Evolutionary conservation across 208 protist species (phyloP), one percentile per base, ranked within the genome.

Genomic region (Porcisia deanei): DNA sequence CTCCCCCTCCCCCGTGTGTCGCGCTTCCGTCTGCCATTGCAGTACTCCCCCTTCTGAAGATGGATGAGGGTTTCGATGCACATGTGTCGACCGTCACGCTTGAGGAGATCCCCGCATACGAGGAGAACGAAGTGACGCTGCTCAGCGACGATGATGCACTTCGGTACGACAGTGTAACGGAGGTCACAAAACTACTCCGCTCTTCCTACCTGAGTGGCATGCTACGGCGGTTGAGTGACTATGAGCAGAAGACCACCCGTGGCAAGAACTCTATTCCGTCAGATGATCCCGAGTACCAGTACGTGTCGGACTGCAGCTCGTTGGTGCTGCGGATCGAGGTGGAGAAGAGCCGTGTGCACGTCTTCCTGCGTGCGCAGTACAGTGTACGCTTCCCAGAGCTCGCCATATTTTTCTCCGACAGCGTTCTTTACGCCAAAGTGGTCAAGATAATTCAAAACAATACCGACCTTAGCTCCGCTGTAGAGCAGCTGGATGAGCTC

Each of bases 361-460:
- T 96, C 14, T 97, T 95, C 78, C 74, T 97, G 25, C 86, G 92
- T 34, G 93, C 94, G 1, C 94, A 97, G 75, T 98, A 97, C 84
- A 85, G 79, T 65, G 76, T 89, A 8, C 84, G 91, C 65, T 98
- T 98, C 68, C 93, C 93, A 0, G 94, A 98, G 79, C 86, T 98
- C 14, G 89, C 89, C 30, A 91, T 95, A 85, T 95, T 98, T 61
- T 91, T 96, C 74, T 85, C 90, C 8, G 91, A 98, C 75, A 85
- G 83, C 63, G 89, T 97, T n/a, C 71, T 92, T 0, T 98, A 98
- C 79, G 87, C 88, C 58, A 91, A 92, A 67, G 88, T 96, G 57
- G 88, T 97, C 45, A 92, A 92, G 55, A 69, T 94, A 14, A 89
- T 97, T 47, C 81, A 89, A 65, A 98, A 96, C 75, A 89, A 86